Percentiles rank a stretch among this genome's conserved stretches.
These are phyloP conservation scores for Endocarpon pusillum DNA, from an alignment of 495 filamentous ascomycete species.

Conservation along the genomic window DNA sequence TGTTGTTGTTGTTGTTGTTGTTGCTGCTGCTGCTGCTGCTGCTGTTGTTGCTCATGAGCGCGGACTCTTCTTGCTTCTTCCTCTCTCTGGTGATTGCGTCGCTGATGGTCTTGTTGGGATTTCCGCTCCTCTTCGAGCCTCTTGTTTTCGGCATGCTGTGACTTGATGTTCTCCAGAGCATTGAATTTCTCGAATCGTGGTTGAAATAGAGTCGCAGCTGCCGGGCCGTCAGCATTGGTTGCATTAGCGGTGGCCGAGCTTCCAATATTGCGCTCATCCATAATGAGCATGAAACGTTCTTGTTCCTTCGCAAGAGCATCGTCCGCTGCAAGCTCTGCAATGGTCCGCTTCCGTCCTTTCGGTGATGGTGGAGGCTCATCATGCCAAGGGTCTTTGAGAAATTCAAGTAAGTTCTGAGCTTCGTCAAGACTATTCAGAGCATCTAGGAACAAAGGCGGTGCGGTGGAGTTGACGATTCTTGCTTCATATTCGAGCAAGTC, in stretches of 20 bases:
- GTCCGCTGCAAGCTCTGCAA: slow-evolving; percentile 85
- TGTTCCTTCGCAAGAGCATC: slow-evolving; percentile 78
- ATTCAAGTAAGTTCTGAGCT: slow-evolving; percentile 47
- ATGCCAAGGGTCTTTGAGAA: slow-evolving; percentile 59
- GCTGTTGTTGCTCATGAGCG: no score
- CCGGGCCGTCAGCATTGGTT: slow-evolving; percentile 56
- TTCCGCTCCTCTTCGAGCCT: slow-evolving; percentile 28
- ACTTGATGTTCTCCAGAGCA: slow-evolving; percentile 67
- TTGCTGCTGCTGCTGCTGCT: no score
- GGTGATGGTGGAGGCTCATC: slow-evolving; percentile 57
- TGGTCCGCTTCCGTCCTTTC: slow-evolving; percentile 81
- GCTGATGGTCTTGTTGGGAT: slow-evolving; percentile 1
- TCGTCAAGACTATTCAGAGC: slow-evolving; percentile 51
- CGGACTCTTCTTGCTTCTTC: slow-evolving; percentile 2
- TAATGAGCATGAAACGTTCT: slow-evolving; percentile 80
- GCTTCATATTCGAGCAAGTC: slow-evolving; percentile 61
- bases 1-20: no score
- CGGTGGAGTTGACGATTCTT: slow-evolving; percentile 49
- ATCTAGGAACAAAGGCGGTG: slow-evolving; percentile 57
- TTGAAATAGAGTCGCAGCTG: slow-evolving; percentile 53
- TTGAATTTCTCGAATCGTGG: slow-evolving; percentile 85
- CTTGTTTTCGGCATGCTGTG: slow-evolving; percentile 52
- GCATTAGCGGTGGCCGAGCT: slow-evolving; percentile 36
- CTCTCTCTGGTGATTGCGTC: slow-evolving; percentile 1
- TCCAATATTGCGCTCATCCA: slow-evolving; percentile 63